Evolutionary conservation across 2,329 filamentous ascomycete genomes (phyloP).

Genomic region (Helicocarpus griseus): DNA sequence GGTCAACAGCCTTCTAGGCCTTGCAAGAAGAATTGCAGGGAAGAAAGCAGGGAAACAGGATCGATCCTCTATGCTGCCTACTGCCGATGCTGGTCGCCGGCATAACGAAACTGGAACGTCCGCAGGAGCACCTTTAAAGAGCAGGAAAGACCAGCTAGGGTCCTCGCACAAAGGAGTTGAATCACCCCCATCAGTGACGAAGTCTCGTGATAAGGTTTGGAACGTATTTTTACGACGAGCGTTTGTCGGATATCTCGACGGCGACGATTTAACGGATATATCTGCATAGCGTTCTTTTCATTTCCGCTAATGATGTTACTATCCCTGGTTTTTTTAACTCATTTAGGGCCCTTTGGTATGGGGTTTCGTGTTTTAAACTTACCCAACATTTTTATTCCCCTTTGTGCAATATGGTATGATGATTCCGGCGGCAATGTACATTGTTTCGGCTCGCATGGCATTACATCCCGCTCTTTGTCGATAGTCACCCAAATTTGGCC

Average conservation of each 20-base stretch:
- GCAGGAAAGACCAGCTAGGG: background rate
- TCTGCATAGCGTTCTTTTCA: background rate
- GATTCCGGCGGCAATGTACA: no score
- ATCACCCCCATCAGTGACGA: background rate
- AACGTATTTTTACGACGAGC: slow-evolving; percentile 12
- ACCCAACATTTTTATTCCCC: no score
- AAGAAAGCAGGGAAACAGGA: slow-evolving; percentile 24
- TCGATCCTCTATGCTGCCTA: background rate
- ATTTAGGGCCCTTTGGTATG: no score
- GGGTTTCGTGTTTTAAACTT: no score
- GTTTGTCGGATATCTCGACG: slow-evolving; percentile 12
- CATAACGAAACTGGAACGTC: background rate
- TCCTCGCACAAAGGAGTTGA: background rate
- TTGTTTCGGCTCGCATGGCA: no score
- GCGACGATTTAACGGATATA: slow-evolving; percentile 3
- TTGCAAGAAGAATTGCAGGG: slow-evolving; percentile 73
- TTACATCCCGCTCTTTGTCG: no score
- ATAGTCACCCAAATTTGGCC: no score
- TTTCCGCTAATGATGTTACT: no score
- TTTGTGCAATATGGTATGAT: no score
- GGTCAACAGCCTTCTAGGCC: slow-evolving; percentile 65
- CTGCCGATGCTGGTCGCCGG: background rate
- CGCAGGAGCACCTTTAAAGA: background rate
- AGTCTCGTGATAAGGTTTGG: slow-evolving; percentile 10
- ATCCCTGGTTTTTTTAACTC: no score